Percentiles rank a stretch among this genome's conserved stretches.
Evolutionary conservation across 345 rosid genomes (phyloP).

Genomic region (Bruguiera parviflora): DNA sequence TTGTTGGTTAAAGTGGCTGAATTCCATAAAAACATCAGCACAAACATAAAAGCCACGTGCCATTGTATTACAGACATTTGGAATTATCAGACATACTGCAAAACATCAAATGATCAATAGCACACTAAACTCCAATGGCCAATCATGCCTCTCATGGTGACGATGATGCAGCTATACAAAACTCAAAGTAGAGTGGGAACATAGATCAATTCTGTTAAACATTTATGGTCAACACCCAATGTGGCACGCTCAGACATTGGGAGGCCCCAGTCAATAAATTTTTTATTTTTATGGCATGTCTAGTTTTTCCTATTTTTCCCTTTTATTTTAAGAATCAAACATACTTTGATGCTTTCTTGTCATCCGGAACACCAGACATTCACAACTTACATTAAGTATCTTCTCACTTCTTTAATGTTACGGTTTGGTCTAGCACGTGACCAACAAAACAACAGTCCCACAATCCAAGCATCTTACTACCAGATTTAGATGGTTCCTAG

Average conservation of each 20-base stretch:
- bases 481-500: too few species aligned
- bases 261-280: background rate
- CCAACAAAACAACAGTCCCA: too few species aligned
- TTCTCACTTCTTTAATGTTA: background rate
- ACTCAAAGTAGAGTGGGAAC: too few species aligned
- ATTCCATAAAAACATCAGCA: slow-evolving; percentile 15
- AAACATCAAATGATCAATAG: background rate
- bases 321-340: background rate
- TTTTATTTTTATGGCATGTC: background rate
- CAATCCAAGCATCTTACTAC: too few species aligned
- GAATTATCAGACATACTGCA: background rate
- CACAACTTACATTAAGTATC: background rate
- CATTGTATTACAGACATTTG: too few species aligned
- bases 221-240: background rate
- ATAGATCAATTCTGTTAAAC: too few species aligned
- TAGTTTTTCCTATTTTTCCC: background rate
- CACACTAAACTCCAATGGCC: background rate
- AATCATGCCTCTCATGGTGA: too few species aligned
- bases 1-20: slow-evolving; percentile 25
- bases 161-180: too few species aligned
- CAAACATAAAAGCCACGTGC: background rate
- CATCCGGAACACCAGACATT: background rate
- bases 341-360: background rate
- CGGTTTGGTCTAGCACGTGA: too few species aligned
- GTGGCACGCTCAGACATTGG: background rate